Percentiles rank a stretch among this genome's conserved stretches.
Conservation (phyloP, 176 grass and related monocot genomes). For the Sorghum bicolor region Sorghum_bicolor_NCBIv3 NC_012870.2:72070001-72070500, state of each 20-base stretch:
- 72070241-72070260: not conserved
- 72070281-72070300: not conserved
- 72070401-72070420: constrained; percentile 2
- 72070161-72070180: no score
- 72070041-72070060: no score
- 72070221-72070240: not conserved
- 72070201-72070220: no score
- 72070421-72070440: constrained; percentile 20
- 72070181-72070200: no score
- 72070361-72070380: not conserved
- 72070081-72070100: not conserved
- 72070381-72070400: constrained; percentile 10
- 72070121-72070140: no score
- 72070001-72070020: no score
- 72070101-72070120: no score
- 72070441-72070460: constrained; percentile 35
- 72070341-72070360: constrained; percentile 35
- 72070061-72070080: not conserved
- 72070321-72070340: constrained; percentile 41
- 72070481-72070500: constrained; percentile 88
- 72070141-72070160: no score
- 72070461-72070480: constrained; percentile 54
- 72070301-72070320: constrained; percentile 5
- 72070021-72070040: no score
- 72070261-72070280: not conserved